Evolutionary conservation across 306 rosid species (phyloP).

Genomic region (Quercus aquifolioides): DNA sequence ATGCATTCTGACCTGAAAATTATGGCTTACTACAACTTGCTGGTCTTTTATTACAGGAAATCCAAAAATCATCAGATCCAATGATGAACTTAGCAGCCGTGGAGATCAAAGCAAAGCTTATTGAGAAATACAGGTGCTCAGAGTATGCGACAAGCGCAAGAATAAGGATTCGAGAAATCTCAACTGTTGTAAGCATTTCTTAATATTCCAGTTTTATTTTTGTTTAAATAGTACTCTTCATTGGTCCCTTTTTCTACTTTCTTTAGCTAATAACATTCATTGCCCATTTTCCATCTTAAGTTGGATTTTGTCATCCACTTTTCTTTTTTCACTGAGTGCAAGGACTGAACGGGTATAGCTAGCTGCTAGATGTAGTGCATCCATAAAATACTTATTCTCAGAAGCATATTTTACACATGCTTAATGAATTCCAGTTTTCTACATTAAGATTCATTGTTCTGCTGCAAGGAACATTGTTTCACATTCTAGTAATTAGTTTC

Average conservation of each 20-base stretch:
- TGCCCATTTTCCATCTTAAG: neutral
- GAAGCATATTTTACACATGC: neutral
- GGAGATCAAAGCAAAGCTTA: slow-evolving; percentile 34
- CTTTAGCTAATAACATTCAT: neutral
- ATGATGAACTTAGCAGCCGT: slow-evolving; percentile 27
- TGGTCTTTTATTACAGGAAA: slow-evolving; percentile 28
- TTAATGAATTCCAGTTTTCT: too few relatives aligned
- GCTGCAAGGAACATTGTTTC: too few relatives aligned
- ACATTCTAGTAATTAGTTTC: neutral
- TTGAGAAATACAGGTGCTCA: slow-evolving; percentile 49
- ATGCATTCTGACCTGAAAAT: neutral
- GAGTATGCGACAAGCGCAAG: slow-evolving; percentile 41
- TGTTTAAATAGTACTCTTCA: neutral
- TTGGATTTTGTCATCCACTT: neutral
- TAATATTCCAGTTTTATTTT: neutral
- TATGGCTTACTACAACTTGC: neutral
- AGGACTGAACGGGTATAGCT: too few relatives aligned
- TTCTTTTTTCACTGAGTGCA: too few relatives aligned
- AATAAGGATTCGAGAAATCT: slow-evolving; percentile 35
- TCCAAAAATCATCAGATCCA: slow-evolving; percentile 10
- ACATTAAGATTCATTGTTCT: too few relatives aligned
- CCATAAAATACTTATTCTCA: neutral
- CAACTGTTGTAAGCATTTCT: slow-evolving; percentile 27
- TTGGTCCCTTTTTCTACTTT: neutral
- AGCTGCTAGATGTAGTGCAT: too few relatives aligned